Conservation (phyloP, 139 green algal genomes). For the Haematococcus sp. region DNA sequence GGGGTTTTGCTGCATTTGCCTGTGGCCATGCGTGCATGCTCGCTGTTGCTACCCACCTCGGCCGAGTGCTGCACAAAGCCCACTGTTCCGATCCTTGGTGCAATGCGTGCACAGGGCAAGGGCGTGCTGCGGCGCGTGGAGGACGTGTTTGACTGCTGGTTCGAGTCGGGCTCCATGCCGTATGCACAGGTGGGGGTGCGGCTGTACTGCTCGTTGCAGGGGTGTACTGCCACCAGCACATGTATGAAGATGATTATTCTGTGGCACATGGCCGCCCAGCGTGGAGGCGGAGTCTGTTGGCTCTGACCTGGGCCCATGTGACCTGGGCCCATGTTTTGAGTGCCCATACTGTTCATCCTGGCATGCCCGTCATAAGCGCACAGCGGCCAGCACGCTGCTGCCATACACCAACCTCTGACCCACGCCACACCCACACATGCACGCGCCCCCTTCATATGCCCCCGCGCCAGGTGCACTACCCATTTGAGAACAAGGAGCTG, state of each 20-base stretch:
- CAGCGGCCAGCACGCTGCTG: background rate
- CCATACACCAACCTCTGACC: background rate
- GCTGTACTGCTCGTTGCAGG: no score
- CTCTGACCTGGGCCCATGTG: no score
- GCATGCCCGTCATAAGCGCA: background rate
- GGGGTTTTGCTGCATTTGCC: no score
- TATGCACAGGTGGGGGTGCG: slow-evolving; percentile 72
- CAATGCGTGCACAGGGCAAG: no score
- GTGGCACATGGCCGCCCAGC: background rate
- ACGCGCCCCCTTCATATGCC: background rate
- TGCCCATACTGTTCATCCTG: background rate
- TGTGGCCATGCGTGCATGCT: no score
- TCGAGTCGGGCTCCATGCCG: slow-evolving; percentile 96
- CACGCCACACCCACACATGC: no score
- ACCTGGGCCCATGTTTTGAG: no score
- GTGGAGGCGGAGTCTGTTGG: background rate
- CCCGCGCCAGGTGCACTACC: slow-evolving; percentile 87
- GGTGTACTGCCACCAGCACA: no score
- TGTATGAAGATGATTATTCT: background rate
- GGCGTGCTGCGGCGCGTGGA: slow-evolving; percentile 78
- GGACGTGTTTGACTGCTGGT: slow-evolving; percentile 99
- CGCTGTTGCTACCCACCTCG: no score
- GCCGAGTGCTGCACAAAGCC: no score
- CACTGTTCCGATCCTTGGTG: no score
- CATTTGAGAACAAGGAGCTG: slow-evolving; percentile 96